phyloP scores from a whole-genome alignment of 2,329 filamentous ascomycete genomes.

The Fusarium setosum region DNA sequence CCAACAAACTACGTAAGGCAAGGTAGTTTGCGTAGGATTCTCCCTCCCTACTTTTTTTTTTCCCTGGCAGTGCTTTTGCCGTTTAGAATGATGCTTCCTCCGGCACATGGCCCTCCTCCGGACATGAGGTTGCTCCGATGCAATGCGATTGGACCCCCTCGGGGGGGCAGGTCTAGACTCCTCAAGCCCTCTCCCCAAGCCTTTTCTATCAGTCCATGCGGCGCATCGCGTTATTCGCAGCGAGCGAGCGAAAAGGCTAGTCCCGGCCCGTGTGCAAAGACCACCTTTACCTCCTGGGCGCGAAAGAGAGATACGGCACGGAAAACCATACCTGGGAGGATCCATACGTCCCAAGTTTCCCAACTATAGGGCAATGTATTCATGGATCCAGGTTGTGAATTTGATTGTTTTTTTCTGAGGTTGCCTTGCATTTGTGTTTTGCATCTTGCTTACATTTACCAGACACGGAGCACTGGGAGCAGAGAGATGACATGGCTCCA shows the following conservation, averaged over 20 bases:
- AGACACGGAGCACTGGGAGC: too few relatives aligned
- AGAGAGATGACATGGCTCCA: not conserved
- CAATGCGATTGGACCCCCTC: not conserved
- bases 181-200: conserved; percentile 5
- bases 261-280: conserved; percentile 7
- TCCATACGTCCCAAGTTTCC: too few relatives aligned
- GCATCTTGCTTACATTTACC: conserved; percentile 3
- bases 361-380: too few relatives aligned
- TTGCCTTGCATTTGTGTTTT: conserved; percentile 1
- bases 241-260: not conserved
- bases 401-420: too few relatives aligned
- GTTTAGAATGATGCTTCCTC: not conserved
- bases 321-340: not conserved
- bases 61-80: not conserved
- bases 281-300: not conserved
- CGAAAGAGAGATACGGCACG: not conserved
- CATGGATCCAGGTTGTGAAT: too few relatives aligned
- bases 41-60: too few relatives aligned
- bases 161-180: conserved; percentile 6
- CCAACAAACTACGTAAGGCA: not conserved
- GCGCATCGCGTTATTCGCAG: conserved; percentile 1
- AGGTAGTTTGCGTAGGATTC: not conserved
- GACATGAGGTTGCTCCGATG: not conserved
- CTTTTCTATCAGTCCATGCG: conserved; percentile 4
- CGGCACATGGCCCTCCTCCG: conserved; percentile 9